Conservation (phyloP, 306 rosid genomes). For the Morella rubra region DNA sequence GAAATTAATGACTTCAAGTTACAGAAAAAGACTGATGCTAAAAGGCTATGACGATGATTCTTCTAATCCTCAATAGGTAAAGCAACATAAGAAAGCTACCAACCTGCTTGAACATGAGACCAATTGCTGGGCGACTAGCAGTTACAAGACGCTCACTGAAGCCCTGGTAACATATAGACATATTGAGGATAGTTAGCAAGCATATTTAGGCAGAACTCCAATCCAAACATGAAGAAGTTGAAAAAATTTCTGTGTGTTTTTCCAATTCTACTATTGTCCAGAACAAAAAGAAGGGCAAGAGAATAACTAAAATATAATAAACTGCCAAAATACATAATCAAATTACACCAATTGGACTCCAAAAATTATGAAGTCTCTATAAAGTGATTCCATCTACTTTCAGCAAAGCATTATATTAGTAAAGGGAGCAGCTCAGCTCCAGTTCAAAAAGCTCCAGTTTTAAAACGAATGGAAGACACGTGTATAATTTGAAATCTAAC, state of each 20-base stretch:
- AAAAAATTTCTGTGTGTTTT: background rate
- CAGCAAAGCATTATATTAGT: background rate
- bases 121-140: slow-evolving; percentile 91
- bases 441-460: no score
- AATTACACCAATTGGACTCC: background rate
- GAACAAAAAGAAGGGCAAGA: background rate
- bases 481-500: no score
- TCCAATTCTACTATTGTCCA: background rate
- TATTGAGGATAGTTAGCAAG: background rate
- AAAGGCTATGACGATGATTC: background rate
- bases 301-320: background rate
- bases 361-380: background rate
- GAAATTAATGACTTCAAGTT: background rate
- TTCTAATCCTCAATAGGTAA: background rate
- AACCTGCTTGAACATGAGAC: slow-evolving; percentile 97
- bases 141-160: slow-evolving; percentile 97
- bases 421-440: background rate
- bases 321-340: background rate
- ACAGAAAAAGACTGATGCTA: background rate
- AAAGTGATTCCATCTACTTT: background rate
- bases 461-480: no score
- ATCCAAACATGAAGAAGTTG: background rate
- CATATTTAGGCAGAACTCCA: background rate
- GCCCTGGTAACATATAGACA: slow-evolving; percentile 55
- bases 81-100: slow-evolving; percentile 14